Base-by-base conservation (phyloP, 2,329 filamentous ascomycete species). In the Dothistroma pini region DNA sequence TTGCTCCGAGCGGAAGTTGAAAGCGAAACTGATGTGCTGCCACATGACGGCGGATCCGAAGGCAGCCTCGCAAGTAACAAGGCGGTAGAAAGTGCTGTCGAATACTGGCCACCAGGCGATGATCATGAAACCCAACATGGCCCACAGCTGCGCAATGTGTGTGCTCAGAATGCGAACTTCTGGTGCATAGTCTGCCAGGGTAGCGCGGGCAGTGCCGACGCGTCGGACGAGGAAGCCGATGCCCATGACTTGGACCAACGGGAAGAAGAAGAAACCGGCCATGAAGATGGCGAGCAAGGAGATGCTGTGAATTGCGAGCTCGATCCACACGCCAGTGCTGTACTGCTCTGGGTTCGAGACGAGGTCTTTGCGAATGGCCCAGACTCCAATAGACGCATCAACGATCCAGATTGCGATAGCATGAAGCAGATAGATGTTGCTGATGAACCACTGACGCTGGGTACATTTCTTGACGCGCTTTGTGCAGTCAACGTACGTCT, bases 121-220 rank as follows among this genome's bases (percentile, higher is more conserved):
- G 16, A 68, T 48, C 16, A 62, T 49, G 49, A 67, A 68, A 4
- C 56, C 59, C n/a, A 61, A 22, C 58, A 66, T 56, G 21, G 59
- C 54, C 67, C 67, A 69, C 21, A 67, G 35, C 25, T 66, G 63
- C 9, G 64, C 63, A 14, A 66, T 35, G 32, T 67, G 61, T 8
- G 64, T 69, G 44, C 47, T 58, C 51, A 64, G 50, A 41, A 60
- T 55, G 16, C 66, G 65, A 4, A 57, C 62, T 34, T 63, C 57
- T 6, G 63, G 60, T 16, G 67, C 44, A 58, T 62, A 66, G 1
- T 44, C 49, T 5, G 49, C 56, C 12, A 68, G 52, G 11, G 63
- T 62, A 14, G 31, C 53, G 16, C 60, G 48, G 12, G 54, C 35
- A 31, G 50, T 59, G 25, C 57, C 57, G 49, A 56, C 53, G 6